Evolutionary conservation across 1,284 basidiomycete genomes (phyloP), one percentile per base, ranked within the genome.

Genomic region (Rhodotorula sp.): DNA sequence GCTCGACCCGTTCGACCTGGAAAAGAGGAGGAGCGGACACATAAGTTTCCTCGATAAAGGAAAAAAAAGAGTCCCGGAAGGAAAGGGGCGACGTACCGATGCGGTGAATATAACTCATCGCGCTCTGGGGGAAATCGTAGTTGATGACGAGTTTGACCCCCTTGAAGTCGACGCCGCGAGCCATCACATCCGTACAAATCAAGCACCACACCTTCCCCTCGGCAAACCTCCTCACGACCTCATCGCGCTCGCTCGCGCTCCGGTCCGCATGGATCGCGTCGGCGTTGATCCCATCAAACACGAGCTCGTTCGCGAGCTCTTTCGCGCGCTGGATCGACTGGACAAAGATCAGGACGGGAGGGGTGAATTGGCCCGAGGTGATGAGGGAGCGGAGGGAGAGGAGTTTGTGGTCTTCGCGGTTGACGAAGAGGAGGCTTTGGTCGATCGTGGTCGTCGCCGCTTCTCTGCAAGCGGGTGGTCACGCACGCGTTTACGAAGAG

Each of bases 81-180:
- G 66, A 51, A 20, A 18, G 52, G 49, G 12, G 31, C 57, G 23
- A 79, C 85, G 72, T 62, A 87, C 92, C 96, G 70, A 99, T 97
- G 39, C 96, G 87, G 82, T 99, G 96, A 48, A 99, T 88, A 80
- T 99, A 99, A 78, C 90, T 92, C 81, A 97, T 93, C 3, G 96
- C 90, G 67, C 88, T 93, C 65, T 90, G 93, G 3, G 94, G 94
- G 82, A 97, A 96, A 82, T 97, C 94, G 58, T 78, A 78, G 69
- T 97, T 99, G 81, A 99, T 90, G 18, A 99, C 95, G 77, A 97
- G 89, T 74, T 90, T 86, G 58, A 99, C 90, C 20, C 94, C 94
- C 81, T 92, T 91, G 84, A 99, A 98, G 80, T 99, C 96, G 88
- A 99, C 95, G 6, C 96, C 97, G 75, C 97, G 87, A 18, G 93